These are phyloP conservation scores for Clarireedia sp. DNA, from an alignment of 2,329 filamentous ascomycete genomes.

Conservation along the genomic window DNA sequence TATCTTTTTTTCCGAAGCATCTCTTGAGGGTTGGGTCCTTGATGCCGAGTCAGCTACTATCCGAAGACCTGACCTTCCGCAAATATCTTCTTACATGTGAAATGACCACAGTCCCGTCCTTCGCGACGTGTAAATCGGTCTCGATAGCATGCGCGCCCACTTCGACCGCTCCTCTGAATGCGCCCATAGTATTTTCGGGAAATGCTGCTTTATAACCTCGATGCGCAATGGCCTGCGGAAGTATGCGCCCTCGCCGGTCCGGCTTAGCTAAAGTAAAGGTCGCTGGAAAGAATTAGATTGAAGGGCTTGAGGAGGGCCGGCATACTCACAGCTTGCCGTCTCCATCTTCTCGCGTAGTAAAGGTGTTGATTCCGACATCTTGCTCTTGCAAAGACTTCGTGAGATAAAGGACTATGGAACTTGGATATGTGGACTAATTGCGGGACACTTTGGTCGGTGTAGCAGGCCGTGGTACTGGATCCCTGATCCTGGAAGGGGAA, in stretches of 20 bases:
- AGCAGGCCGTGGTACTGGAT: not conserved
- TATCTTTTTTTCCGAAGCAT: slow-evolving; percentile 69
- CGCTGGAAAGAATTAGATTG: slow-evolving; percentile 17
- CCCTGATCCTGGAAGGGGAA: not conserved
- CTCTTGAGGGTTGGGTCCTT: slow-evolving; percentile 70
- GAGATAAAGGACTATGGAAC: not conserved
- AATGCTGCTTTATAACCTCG: slow-evolving; percentile 68
- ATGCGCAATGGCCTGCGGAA: slow-evolving; percentile 68
- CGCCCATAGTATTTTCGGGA: slow-evolving; percentile 80
- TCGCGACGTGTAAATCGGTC: slow-evolving; percentile 78
- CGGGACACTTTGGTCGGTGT: not conserved
- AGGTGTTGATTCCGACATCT: slow-evolving; percentile 5
- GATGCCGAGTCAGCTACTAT: slow-evolving; percentile 1
- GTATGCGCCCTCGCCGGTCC: slow-evolving; percentile 18
- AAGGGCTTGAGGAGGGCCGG: slow-evolving; percentile 2
- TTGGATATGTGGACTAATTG: not conserved
- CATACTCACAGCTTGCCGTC: slow-evolving; percentile 2
- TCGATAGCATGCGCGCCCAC: slow-evolving; percentile 76
- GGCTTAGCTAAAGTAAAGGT: slow-evolving; percentile 20
- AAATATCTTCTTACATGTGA: slow-evolving; percentile 54
- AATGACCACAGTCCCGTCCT: slow-evolving; percentile 76
- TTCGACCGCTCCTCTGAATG: slow-evolving; percentile 65
- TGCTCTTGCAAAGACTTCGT: not conserved
- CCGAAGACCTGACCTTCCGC: not conserved
- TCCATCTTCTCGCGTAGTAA: slow-evolving; percentile 11